Evolutionary conservation across 352 stramenopile species (phyloP), one percentile per base, ranked within the genome.

Genomic region (Phytopythium montanum): DNA sequence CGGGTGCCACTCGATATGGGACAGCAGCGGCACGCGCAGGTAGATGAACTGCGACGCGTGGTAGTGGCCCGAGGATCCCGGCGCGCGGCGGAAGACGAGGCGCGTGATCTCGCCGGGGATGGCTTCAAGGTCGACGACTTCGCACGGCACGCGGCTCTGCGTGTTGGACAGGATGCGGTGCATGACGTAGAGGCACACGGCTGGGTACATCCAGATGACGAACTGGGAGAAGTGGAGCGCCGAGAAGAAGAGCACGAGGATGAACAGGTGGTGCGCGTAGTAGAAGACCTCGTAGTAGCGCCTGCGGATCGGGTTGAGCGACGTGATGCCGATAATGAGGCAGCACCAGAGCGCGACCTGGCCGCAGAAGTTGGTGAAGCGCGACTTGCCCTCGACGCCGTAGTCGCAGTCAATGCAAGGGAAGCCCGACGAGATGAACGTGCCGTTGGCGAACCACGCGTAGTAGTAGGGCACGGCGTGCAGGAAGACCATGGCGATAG

Each of bases 201-300:
- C 72, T 16, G 81, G 78, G 60, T 92, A 95, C 78, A 93, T 89
- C 79, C 79, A 95, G 33, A 92, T 90, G 41, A 95, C 79, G 46
- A 93, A 91, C 26, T 78, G 78, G 50, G 74, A 81, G 38, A 88
- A 95, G 72, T 95, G 85, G 34, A 95, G 61, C 19, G 73, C 72
- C 50, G 70, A 72, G 48, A 75, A 67, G 60, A 93, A 63, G 49
- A 91, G 66, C 68, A 92, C 85, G 23, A 94, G 59, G 38, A 97
- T 75, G 67, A 95, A 95, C 41, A 95, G 74, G 63, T 95, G 85
- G 66, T 96, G 88, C 56, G 73, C 75, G 71, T 94, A 94, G 72
- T 95, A 94, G 54, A 97, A 97, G 31, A 93, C 45, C 51, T 90
- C 80, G 65, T 94, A 97, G 73, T 77, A 87, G 31, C 66, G 64